phyloP scores from a whole-genome alignment of 2,329 filamentous ascomycete species.

The Fonsecaea multimorphosa region DNA sequence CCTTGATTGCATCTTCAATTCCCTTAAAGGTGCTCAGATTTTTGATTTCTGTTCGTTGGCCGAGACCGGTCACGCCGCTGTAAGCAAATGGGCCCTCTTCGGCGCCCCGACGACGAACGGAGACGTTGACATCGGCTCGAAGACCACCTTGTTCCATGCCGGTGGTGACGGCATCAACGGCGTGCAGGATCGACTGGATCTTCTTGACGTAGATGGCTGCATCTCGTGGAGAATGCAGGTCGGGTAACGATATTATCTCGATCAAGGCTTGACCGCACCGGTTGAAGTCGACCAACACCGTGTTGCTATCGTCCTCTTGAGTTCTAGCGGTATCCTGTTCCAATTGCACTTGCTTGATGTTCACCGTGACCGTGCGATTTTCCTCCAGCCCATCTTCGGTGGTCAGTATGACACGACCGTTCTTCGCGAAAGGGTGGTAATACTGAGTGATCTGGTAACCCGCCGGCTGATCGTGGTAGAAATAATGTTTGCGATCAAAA shows the following conservation, averaged over 20 bases:
- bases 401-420: constrained; percentile 74
- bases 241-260: constrained; percentile 91
- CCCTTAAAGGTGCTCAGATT: constrained; percentile 94
- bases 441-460: constrained; percentile 99
- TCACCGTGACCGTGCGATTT: constrained; percentile 71
- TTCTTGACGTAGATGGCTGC: constrained; percentile 90
- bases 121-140: constrained; percentile 94
- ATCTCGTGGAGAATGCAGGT: constrained; percentile 84
- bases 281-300: constrained; percentile 89
- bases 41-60: constrained; percentile 94
- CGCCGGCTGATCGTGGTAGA: constrained; percentile 96
- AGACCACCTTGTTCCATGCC: constrained; percentile 94
- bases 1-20: constrained; percentile 90
- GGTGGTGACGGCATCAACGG: constrained; percentile 82
- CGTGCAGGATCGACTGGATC: constrained; percentile 77
- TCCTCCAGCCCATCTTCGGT: constrained; percentile 79
- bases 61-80: constrained; percentile 67
- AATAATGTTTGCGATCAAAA: constrained; percentile 98
- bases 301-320: constrained; percentile 73
- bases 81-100: constrained; percentile 58
- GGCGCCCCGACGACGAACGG: constrained; percentile 69
- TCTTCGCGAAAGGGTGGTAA: constrained; percentile 72
- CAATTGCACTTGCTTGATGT: constrained; percentile 93
- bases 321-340: constrained; percentile 99
- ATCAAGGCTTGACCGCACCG: constrained; percentile 88